Base-by-base conservation (phyloP, 2,329 filamentous ascomycete genomes). In the Uncinocarpus reesii region DNA sequence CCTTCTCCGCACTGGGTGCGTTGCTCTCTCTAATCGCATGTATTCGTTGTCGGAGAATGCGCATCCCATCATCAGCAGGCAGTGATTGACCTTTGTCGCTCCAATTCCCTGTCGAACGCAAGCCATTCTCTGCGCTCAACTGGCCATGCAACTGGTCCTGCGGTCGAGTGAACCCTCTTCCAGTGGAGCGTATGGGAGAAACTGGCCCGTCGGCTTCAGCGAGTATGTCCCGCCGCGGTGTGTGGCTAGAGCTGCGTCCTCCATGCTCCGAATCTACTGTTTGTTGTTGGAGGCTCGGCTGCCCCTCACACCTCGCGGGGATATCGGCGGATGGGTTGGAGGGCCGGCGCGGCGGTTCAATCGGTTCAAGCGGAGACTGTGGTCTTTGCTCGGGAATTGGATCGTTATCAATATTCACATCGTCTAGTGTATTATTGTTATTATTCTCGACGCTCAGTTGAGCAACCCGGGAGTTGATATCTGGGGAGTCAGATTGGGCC, bases 1-100 rank as follows among this genome's bases (percentile, higher is more conserved):
- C 85, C 65, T 88, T 88, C 50, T 86, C 80, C 5, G 71, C 62
- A 36, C 74, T 71, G 2, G 75, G 64, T 41, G 81, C 71, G 20
- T 79, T 71, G 55, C 74, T 73, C 21, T 75, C 71, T 61, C 86
- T 83, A 52, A 90, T 83, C 18, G 70, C 71, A 51, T 83, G 74
- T 55, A 92, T 87, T 53, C 78, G 78, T 54, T 70, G 73, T 57
- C 86, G 74, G 57, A 90, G 64, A 47, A 69, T 65, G 15, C 76
- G 72, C 81, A 86, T 89, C 37, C 86, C 86, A 70, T 92, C 86
- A 59, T 90, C 83, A 60, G 83, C 86, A 1, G 85, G 84, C 34
- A 87, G 62, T 13, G 60, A 50, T 6, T 21, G 32, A 10, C n/a
- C 32, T 13, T 40, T 49, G 6, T 49, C 41, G 11, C n/a, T 26